Evolutionary conservation across 176 grass and related monocot species (phyloP), one percentile per base, ranked within the genome.

Genomic region (Bolboschoenus planiculmis): DNA sequence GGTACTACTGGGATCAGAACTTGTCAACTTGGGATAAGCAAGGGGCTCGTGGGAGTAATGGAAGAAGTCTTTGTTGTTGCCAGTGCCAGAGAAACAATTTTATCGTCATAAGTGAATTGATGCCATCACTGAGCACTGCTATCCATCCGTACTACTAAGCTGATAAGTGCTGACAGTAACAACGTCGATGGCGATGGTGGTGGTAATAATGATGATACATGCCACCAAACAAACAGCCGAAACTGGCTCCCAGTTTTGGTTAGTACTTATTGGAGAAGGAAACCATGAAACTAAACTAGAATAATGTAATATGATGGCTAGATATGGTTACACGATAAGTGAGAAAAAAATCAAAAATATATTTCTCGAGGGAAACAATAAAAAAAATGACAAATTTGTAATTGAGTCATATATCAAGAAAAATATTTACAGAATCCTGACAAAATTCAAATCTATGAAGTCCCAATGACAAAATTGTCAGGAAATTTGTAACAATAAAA

Each of bases 371-470:
- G 16, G 24, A 51, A 48, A 75, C n/a, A 73, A 46, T 47, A 14
- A 30, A 62, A 30, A 62, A 62, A 74, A 31, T 46, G 26, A 29
- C 68, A 76, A 77, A n/a, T 18, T 33, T 34, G 70, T 54, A 8
- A 81, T 77, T 81, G 79, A 10, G 5, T 15, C 39, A 20, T 27
- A 35, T 30, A 77, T 46, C 36, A 43, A 68, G 59, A 59, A 50
- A 78, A 62, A 40, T 64, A 55, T 10, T 75, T 88, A 86, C 33
- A 44, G 84, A 85, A 40, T 72, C 65, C 18, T 70, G 20, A 18
- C 23, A 40, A 70, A 2, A 15, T 23, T 65, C 60, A 56, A 42
- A 23, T 48, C 16, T 50, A 5, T 3, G 81, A 40, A 71, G 46
- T 21, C 24, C 78, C 84, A 57, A 79, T 0, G 24, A 50, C 36